Percentiles rank a stretch among this genome's conserved stretches.
These are phyloP conservation scores for Mercurialis annua DNA, from an alignment of 345 rosid species.

Conservation along the genomic window DNA sequence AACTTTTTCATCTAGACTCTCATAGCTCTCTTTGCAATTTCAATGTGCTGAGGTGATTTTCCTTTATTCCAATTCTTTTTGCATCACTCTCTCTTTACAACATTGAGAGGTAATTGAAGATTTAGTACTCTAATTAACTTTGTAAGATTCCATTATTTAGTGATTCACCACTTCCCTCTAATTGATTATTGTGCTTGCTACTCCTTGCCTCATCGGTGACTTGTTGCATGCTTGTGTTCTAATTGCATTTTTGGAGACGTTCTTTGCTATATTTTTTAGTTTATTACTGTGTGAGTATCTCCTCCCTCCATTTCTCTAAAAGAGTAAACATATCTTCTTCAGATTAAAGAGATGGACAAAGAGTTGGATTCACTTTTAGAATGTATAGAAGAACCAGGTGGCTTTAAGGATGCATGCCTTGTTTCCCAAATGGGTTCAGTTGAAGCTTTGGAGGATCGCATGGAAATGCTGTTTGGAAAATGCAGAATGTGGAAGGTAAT, in stretches of 20 bases:
- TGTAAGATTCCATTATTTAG: background rate
- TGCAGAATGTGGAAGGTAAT: slow-evolving; percentile 68
- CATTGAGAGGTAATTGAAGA: slow-evolving; percentile 1
- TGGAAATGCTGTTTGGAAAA: slow-evolving; percentile 51
- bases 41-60: background rate
- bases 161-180: background rate
- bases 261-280: slow-evolving; percentile 5
- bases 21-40: background rate
- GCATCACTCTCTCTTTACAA: background rate
- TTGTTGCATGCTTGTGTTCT: background rate
- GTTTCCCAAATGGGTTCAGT: slow-evolving; percentile 49
- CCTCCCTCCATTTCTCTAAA: slow-evolving; percentile 2
- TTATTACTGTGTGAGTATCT: slow-evolving; percentile 9
- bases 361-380: slow-evolving; percentile 74
- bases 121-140: background rate
- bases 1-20: background rate
- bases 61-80: background rate
- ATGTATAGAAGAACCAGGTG: slow-evolving; percentile 71
- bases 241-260: background rate
- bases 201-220: background rate
- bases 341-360: slow-evolving; percentile 79
- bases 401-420: slow-evolving; percentile 79
- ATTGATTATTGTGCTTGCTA: background rate
- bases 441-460: slow-evolving; percentile 68
- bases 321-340: slow-evolving; percentile 13